phyloP scores from a whole-genome alignment of 176 grass and related monocot species.

The Lolium rigidum region DNA sequence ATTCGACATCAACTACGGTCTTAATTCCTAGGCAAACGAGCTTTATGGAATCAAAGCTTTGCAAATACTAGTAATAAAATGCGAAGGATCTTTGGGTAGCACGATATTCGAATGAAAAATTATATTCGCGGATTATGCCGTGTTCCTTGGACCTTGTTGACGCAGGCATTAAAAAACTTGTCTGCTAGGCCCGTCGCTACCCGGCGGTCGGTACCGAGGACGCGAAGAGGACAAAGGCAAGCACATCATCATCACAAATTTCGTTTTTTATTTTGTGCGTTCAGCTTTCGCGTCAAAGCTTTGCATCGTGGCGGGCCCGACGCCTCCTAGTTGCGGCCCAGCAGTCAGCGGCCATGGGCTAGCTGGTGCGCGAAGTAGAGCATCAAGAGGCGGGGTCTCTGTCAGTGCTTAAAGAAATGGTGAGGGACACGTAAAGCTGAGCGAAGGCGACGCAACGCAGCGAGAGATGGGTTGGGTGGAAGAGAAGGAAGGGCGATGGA shows the following conservation, averaged over 20 bases:
- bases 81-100: not conserved
- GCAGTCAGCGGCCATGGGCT: not conserved
- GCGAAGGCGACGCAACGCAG: not conserved
- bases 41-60: no score
- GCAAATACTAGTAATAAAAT: no score
- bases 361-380: accelerated
- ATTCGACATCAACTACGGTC: no score
- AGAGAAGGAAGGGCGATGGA: not conserved
- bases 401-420: not conserved
- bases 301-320: not conserved
- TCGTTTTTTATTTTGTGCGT: not conserved
- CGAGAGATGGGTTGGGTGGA: not conserved
- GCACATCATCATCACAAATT: not conserved
- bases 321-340: not conserved
- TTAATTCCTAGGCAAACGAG: no score
- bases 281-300: not conserved
- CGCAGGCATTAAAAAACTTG: not conserved
- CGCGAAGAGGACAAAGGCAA: not conserved
- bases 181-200: not conserved
- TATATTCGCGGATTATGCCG: not conserved
- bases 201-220: not conserved
- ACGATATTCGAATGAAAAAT: not conserved
- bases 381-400: not conserved
- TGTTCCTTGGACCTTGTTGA: not conserved
- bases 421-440: not conserved